phyloP scores from a whole-genome alignment of 805 yeast species.

The Candida germanica region DNA sequence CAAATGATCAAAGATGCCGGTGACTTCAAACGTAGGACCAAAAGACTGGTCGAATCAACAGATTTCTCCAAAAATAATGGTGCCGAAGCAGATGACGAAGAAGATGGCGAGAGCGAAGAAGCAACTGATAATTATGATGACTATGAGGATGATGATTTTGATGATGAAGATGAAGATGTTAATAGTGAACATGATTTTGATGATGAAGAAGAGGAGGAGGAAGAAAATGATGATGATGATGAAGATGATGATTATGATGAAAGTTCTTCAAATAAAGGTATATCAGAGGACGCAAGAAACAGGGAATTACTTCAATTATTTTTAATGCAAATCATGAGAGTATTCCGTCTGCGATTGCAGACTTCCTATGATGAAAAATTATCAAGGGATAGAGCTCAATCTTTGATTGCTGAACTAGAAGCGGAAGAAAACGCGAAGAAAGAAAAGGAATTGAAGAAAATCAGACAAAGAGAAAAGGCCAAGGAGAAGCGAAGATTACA shows the following conservation, averaged over 20 bases:
- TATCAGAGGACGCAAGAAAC: slow-evolving; percentile 57
- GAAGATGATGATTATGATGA: slow-evolving; percentile 42
- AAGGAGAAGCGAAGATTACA: slow-evolving; percentile 65
- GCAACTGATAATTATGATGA: slow-evolving; percentile 9
- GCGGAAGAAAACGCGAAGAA: slow-evolving; percentile 64
- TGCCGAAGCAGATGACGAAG: slow-evolving; percentile 4
- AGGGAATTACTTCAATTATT: slow-evolving; percentile 79
- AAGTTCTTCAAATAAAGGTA: slow-evolving; percentile 33
- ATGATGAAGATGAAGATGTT: slow-evolving; percentile 20
- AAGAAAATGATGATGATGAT: slow-evolving; percentile 38
- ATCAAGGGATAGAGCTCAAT: slow-evolving; percentile 68
- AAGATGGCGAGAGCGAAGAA: slow-evolving; percentile 4
- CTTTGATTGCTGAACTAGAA: slow-evolving; percentile 64
- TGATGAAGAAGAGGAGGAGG: slow-evolving; percentile 29
- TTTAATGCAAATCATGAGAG: slow-evolving; percentile 73
- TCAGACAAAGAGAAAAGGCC: slow-evolving; percentile 62
- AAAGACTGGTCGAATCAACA: not conserved
- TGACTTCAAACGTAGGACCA: slow-evolving; percentile 7
- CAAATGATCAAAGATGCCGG: slow-evolving; percentile 9
- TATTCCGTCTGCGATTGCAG: slow-evolving; percentile 70
- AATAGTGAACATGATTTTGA: slow-evolving; percentile 25
- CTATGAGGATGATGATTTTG: slow-evolving; percentile 17
- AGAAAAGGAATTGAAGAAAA: slow-evolving; percentile 64
- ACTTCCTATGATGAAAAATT: slow-evolving; percentile 76
- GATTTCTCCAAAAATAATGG: slow-evolving; percentile 6